A percentile compares a stretch with the other conserved stretches of the same genome.
Conservation (phyloP, 1,139 yeast species). For the Blastobotrys indianensis region DNA sequence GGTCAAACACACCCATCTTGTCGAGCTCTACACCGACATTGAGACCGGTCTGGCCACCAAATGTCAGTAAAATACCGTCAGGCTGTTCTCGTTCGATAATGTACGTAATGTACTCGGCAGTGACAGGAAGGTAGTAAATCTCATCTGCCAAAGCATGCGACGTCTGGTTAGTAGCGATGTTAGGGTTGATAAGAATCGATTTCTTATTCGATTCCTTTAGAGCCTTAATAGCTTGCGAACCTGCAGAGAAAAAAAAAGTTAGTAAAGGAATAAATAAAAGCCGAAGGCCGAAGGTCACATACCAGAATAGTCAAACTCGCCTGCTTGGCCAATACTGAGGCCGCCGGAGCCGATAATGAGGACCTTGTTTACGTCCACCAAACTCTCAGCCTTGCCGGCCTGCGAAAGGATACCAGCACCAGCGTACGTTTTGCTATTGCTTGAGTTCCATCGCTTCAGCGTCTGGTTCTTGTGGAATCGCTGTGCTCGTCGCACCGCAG, state of each 20-base stretch:
- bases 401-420: conserved; percentile 52
- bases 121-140: conserved; percentile 95
- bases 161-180: conserved; percentile 97
- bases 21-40: conserved; percentile 94
- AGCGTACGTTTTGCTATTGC: conserved; percentile 34
- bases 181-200: conserved; percentile 92
- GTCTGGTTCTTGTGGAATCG: no score
- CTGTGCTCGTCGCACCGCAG: no score
- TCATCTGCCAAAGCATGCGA: conserved; percentile 97
- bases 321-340: conserved; percentile 96
- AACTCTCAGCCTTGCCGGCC: conserved; percentile 44
- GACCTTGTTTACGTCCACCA: conserved; percentile 85
- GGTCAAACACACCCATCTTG: conserved; percentile 85
- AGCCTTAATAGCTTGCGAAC: conserved; percentile 42
- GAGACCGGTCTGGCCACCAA: conserved; percentile 97
- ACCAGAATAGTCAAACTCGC: conserved; percentile 97
- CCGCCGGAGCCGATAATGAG: conserved; percentile 97
- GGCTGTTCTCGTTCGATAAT: conserved; percentile 94
- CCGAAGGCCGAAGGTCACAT: no score
- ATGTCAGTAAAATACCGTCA: conserved; percentile 89
- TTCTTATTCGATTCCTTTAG: conserved; percentile 95
- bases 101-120: conserved; percentile 90
- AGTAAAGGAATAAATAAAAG: not conserved
- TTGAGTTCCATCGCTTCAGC: conserved; percentile 2
- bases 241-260: conserved; percentile 5